Base-by-base conservation (phyloP, 139 green algal genomes). In the Chlorella vulgaris region DNA sequence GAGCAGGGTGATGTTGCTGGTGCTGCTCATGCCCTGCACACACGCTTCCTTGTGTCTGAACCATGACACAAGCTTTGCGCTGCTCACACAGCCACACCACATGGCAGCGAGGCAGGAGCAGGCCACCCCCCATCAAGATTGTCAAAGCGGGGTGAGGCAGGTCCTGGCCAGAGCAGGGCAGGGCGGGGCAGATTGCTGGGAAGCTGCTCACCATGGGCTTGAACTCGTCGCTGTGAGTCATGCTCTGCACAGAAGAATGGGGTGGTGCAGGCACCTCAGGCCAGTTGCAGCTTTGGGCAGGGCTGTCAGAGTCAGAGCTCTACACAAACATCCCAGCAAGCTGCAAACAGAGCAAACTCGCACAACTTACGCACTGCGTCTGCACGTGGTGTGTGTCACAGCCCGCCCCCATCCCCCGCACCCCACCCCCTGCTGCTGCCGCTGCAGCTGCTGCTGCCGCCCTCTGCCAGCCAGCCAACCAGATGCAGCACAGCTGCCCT, bases 141-240 rank as follows among this genome's bases (percentile, higher is more conserved):
- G 10, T 55, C 47, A 55, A 10, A 55, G 47, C 47, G 15, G 47
- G 47, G 13, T 55, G 47, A 10, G 15, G 47, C n/a, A n/a, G n/a
- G n/a, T n/a, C n/a, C n/a, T n/a, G n/a, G n/a, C n/a, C n/a, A n/a
- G n/a, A n/a, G n/a, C n/a, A n/a, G n/a, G n/a, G n/a, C n/a, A n/a
- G n/a, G n/a, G n/a, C n/a, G n/a, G n/a, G n/a, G n/a, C n/a, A n/a
- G n/a, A n/a, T n/a, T n/a, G n/a, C n/a, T n/a, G n/a, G n/a, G n/a
- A n/a, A n/a, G n/a, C n/a, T 28, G 18, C 55, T n/a, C 55, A 65
- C 76, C 71, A 78, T 70, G 2, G 89, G 89, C 78, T 92, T 92
- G 81, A 77, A 92, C 77, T 92, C 83, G 43, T 92, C 89, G 47
- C 69, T 85, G 80, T 84, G 75, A 19, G 82, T 86, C 89, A 92